Evolutionary conservation across 2,329 filamentous ascomycete genomes (phyloP).

Genomic region (Aspergillus luchuensis): DNA sequence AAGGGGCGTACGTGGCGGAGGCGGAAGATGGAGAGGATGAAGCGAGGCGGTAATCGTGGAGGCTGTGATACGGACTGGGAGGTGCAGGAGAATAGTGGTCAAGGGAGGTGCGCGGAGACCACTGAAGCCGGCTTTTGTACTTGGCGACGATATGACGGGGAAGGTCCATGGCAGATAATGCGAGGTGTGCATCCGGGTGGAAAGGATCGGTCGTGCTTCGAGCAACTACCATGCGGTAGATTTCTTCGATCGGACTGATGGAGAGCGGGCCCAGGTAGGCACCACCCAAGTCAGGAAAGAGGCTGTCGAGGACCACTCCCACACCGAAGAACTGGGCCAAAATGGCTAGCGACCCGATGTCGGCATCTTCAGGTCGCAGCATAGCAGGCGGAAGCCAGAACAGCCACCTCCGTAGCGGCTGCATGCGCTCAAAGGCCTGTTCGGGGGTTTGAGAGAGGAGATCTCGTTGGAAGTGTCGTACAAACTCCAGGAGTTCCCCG

Average conservation of each 20-base stretch:
- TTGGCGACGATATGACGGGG: conserved; percentile 69
- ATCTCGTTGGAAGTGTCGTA: conserved; percentile 71
- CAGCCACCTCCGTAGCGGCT: conserved; percentile 85
- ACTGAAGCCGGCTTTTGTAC: conserved; percentile 71
- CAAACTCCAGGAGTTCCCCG: conserved; percentile 69
- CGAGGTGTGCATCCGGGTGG: conserved; percentile 62
- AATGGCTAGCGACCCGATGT: conserved; percentile 76
- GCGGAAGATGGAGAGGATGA: conserved; percentile 42
- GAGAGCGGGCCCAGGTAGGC: conserved; percentile 84
- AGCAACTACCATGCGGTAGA: conserved; percentile 71
- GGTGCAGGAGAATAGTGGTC: conserved; percentile 42
- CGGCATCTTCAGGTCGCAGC: conserved; percentile 73
- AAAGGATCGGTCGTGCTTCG: conserved; percentile 64
- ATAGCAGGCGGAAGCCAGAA: conserved; percentile 92
- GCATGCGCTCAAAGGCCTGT: conserved; percentile 86
- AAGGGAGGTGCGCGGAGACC: conserved; percentile 48
- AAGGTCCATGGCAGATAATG: conserved; percentile 69
- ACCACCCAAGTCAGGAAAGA: conserved; percentile 88
- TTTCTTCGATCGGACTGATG: conserved; percentile 80
- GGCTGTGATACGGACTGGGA: conserved; percentile 37
- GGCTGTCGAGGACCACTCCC: conserved; percentile 81
- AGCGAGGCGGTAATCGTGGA: conserved; percentile 34
- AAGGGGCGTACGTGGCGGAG: conserved; percentile 41
- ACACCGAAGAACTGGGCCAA: conserved; percentile 91
- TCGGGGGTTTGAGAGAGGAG: conserved; percentile 70